These are phyloP conservation scores for Neospora caninum DNA, from an alignment of 169 alveolate species.

Conservation along the genomic window DNA sequence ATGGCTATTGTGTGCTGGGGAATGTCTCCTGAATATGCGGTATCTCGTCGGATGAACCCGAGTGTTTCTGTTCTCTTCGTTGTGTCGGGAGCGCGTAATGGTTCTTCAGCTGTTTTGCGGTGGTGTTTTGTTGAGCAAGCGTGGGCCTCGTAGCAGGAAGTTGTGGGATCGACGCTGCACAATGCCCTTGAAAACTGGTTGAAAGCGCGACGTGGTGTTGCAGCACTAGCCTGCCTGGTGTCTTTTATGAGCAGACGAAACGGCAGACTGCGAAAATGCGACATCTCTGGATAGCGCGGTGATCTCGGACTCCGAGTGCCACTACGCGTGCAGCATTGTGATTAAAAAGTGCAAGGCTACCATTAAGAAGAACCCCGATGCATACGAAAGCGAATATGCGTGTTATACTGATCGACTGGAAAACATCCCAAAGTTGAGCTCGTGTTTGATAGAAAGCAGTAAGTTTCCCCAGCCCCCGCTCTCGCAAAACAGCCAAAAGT, in stretches of 20 bases:
- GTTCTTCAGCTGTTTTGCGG: too few relatives aligned
- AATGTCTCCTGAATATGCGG: too few relatives aligned
- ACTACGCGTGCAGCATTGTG: background rate
- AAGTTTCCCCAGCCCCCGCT: background rate
- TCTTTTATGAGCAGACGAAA: background rate
- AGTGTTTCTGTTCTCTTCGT: too few relatives aligned
- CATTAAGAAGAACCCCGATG: background rate
- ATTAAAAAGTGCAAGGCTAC: conserved; percentile 1
- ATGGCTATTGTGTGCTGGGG: too few relatives aligned
- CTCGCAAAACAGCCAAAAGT: background rate
- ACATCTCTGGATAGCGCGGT: background rate
- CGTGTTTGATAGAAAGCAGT: background rate
- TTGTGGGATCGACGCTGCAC: too few relatives aligned
- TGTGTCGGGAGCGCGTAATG: too few relatives aligned
- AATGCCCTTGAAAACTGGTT: too few relatives aligned
- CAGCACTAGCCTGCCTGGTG: background rate
- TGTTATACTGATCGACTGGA: background rate
- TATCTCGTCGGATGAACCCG: too few relatives aligned
- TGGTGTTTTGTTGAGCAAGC: too few relatives aligned
- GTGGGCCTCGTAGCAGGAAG: too few relatives aligned
- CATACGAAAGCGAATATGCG: background rate
- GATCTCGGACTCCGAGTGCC: background rate
- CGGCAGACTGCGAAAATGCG: background rate
- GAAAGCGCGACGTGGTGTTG: background rate
- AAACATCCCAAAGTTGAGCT: background rate